Evolutionary conservation across 176 grass and related monocot genomes (phyloP).

Genomic region (Triticum dicoccoides): DNA sequence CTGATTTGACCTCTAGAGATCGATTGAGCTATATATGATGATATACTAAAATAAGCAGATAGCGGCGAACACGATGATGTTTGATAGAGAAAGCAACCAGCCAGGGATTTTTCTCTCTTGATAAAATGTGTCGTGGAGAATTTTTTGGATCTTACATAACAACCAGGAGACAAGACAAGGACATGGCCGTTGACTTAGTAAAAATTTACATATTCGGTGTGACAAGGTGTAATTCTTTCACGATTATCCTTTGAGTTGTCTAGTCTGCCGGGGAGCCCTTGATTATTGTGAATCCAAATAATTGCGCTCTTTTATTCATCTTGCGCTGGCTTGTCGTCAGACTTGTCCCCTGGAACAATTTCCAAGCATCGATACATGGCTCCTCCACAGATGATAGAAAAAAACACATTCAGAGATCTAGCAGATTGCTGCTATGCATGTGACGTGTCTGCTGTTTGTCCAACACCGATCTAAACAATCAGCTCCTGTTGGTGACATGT

Average conservation of each 20-base stretch:
- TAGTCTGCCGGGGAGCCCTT: not conserved
- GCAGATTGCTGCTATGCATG: constrained; percentile 40
- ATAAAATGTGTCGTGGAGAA: constrained; percentile 8
- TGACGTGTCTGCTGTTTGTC: constrained; percentile 36
- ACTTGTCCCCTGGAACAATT: no score
- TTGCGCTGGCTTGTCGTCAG: not conserved
- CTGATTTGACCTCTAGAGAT: not conserved
- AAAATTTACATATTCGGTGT: not conserved
- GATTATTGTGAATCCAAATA: not conserved
- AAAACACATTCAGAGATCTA: constrained; percentile 17
- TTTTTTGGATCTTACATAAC: not conserved
- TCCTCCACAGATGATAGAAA: not conserved
- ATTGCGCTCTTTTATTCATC: constrained; percentile 33
- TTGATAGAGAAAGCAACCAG: not conserved
- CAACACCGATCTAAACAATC: constrained; percentile 11
- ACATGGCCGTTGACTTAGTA: constrained; percentile 23
- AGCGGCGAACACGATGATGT: not conserved
- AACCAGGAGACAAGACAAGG: constrained; percentile 1
- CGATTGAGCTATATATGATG: not conserved
- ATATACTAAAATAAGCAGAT: not conserved
- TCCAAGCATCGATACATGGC: not conserved
- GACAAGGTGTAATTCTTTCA: not conserved
- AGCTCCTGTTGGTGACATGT: not conserved
- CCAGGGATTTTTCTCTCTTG: constrained; percentile 16
- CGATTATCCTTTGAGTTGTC: not conserved